These are phyloP conservation scores for Tranzscheliella williamsii DNA, from an alignment of 1,284 basidiomycete species.

Conservation along the genomic window DNA sequence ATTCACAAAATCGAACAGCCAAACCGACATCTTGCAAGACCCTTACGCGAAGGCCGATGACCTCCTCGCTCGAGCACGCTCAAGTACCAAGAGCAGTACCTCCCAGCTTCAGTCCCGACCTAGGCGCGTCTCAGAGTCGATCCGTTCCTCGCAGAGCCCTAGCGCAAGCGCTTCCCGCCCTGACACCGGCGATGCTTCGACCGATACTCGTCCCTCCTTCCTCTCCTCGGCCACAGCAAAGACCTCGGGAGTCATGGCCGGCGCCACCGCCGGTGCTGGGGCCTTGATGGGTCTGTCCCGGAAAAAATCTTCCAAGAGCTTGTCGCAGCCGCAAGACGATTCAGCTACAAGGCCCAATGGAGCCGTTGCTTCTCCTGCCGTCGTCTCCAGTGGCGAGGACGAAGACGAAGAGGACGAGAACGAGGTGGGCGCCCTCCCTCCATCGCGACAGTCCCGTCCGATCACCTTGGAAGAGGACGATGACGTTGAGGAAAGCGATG, in stretches of 20 bases:
- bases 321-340: constrained; percentile 2
- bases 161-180: too few relatives aligned
- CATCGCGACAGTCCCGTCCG: too few relatives aligned
- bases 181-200: neutral
- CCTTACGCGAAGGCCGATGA: constrained; percentile 28
- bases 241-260: constrained; percentile 9
- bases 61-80: constrained; percentile 20
- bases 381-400: neutral
- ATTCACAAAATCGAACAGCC: constrained; percentile 12
- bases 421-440: neutral
- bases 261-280: constrained; percentile 16
- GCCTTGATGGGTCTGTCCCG: constrained; percentile 11
- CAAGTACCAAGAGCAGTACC: constrained; percentile 5
- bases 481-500: constrained; percentile 1
- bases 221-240: constrained; percentile 25
- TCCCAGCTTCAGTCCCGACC: constrained; percentile 1
- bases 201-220: constrained; percentile 5
- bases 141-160: too few relatives aligned
- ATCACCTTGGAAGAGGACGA: too few relatives aligned
- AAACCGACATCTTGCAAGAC: constrained; percentile 6
- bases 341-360: neutral
- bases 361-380: constrained; percentile 3
- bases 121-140: too few relatives aligned
- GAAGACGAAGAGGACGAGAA: constrained; percentile 7
- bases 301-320: constrained; percentile 18